phyloP scores from a whole-genome alignment of 441 rosid species.

The Aleurites moluccanus region DNA sequence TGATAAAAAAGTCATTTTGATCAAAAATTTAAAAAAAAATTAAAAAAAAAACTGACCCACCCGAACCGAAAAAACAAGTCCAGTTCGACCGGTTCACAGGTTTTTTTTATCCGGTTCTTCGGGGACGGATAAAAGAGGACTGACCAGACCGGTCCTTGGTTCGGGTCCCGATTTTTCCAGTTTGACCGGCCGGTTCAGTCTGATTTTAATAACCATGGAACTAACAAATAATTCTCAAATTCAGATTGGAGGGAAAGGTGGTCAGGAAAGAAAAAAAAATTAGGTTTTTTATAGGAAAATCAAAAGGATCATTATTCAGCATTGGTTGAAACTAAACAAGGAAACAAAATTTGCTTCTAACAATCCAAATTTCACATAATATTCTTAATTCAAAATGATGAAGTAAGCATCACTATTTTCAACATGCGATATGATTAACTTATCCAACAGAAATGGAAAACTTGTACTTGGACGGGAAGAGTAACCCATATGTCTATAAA shows the following conservation, averaged over 20 bases:
- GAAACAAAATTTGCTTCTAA: background rate
- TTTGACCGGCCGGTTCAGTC: too few relatives aligned
- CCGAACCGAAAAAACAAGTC: too few relatives aligned
- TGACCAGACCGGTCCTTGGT: too few relatives aligned
- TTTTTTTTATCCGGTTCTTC: too few relatives aligned
- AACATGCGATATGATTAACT: background rate
- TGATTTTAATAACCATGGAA: too few relatives aligned
- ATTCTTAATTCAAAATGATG: background rate
- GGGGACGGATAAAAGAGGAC: too few relatives aligned
- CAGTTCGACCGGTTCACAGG: too few relatives aligned
- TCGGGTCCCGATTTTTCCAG: too few relatives aligned
- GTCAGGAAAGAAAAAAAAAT: background rate
- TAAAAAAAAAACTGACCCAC: too few relatives aligned
- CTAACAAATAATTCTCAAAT: background rate
- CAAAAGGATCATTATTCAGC: background rate
- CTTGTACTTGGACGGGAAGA: background rate
- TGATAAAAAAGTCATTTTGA: too few relatives aligned
- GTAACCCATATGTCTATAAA: background rate
- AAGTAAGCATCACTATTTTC: background rate
- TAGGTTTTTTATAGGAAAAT: background rate
- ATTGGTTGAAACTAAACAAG: background rate
- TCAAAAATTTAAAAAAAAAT: too few relatives aligned
- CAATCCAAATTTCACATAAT: background rate
- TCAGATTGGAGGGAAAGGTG: background rate
- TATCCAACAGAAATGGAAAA: background rate